These are phyloP conservation scores for Pisolithus sp. DNA, from an alignment of 768 basidiomycete species.

Conservation along the genomic window DNA sequence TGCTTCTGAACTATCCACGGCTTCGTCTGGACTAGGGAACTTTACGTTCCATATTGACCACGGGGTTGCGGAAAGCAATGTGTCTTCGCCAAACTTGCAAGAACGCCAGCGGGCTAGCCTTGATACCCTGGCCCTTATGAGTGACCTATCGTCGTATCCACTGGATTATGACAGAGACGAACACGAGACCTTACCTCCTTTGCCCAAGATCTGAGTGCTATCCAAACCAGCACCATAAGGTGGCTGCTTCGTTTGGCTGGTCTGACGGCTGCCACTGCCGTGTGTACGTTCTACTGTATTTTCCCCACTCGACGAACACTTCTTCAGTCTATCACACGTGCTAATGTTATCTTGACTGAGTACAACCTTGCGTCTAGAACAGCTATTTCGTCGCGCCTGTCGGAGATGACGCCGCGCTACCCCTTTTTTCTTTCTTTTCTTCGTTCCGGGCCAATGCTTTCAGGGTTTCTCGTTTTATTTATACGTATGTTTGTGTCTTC, in stretches of 20 bases:
- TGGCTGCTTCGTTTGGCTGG: slow-evolving; percentile 22
- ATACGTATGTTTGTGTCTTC: too few species aligned
- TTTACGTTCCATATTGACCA: slow-evolving; percentile 86
- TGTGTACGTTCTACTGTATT: slow-evolving; percentile 26
- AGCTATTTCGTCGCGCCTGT: not conserved
- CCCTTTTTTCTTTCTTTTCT: not conserved
- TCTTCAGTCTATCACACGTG: not conserved
- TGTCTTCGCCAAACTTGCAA: slow-evolving; percentile 32
- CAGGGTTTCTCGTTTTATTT: too few species aligned
- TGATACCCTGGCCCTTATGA: slow-evolving; percentile 79
- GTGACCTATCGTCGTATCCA: slow-evolving; percentile 78
- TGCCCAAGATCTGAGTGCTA: slow-evolving; percentile 21
- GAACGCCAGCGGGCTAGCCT: slow-evolving; percentile 69
- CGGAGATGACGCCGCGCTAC: not conserved
- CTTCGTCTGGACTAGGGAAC: slow-evolving; percentile 73
- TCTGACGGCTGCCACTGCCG: slow-evolving; percentile 18
- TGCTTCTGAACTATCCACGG: slow-evolving; percentile 69
- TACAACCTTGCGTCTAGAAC: not conserved
- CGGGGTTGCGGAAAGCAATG: slow-evolving; percentile 34
- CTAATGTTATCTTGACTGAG: not conserved
- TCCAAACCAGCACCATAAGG: slow-evolving; percentile 4
- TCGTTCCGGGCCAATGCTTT: not conserved
- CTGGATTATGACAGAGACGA: slow-evolving; percentile 56
- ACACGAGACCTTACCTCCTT: slow-evolving; percentile 17
- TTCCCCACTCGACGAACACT: not conserved